Evolutionary conservation across 495 filamentous ascomycete genomes (phyloP).

Genomic region (Penicillium robsamsonii): DNA sequence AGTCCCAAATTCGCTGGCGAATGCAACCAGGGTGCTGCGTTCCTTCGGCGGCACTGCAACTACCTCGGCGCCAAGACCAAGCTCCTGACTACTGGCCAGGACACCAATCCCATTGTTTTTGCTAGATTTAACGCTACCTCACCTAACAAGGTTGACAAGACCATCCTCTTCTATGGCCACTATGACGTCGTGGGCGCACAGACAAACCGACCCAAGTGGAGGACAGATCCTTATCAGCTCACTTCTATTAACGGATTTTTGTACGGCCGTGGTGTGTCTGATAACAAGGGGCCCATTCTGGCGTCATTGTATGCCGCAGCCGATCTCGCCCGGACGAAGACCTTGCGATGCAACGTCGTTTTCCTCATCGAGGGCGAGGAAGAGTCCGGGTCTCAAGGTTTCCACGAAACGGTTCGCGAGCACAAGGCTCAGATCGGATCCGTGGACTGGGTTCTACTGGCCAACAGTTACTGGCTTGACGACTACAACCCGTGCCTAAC

Average conservation of each 20-base stretch:
- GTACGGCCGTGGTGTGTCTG: conserved; percentile 93
- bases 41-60: conserved; percentile 83
- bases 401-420: conserved; percentile 70
- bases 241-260: conserved; percentile 86
- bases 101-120: conserved; percentile 84
- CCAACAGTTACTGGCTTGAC: conserved; percentile 98
- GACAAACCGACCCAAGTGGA: conserved; percentile 73
- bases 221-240: conserved; percentile 79
- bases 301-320: conserved; percentile 91
- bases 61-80: conserved; percentile 85
- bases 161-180: conserved; percentile 94
- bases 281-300: conserved; percentile 94
- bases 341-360: conserved; percentile 78
- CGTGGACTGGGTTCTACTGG: conserved; percentile 88
- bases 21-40: conserved; percentile 89
- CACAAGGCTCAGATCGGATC: conserved; percentile 84
- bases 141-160: conserved; percentile 64
- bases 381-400: conserved; percentile 88
- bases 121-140: conserved; percentile 73
- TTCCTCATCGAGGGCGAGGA: conserved; percentile 98
- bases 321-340: conserved; percentile 74
- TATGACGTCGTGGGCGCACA: conserved; percentile 98
- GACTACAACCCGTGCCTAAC: conserved; percentile 94
- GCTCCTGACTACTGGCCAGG: conserved; percentile 70
- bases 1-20: conserved; percentile 79